These are phyloP conservation scores for Chalaropsis thielavioides DNA, from an alignment of 2,329 filamentous ascomycete species.

Conservation along the genomic window DNA sequence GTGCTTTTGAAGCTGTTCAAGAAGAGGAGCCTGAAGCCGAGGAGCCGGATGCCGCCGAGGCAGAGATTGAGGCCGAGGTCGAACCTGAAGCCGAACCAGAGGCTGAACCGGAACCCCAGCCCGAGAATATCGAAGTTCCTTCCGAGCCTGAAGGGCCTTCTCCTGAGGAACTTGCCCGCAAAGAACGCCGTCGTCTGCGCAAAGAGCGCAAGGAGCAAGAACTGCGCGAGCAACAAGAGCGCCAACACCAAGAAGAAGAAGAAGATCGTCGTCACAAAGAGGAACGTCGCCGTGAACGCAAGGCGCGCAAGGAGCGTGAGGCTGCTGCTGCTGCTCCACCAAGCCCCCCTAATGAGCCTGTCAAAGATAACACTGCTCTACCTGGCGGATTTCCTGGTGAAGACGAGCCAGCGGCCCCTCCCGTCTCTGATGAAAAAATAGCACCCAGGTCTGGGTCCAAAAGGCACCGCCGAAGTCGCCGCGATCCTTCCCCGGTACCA, in stretches of 20 bases:
- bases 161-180: constrained; percentile 9
- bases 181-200: constrained; percentile 16
- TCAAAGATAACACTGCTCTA: constrained; percentile 25
- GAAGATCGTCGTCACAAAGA: constrained; percentile 6
- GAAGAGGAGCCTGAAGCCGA: constrained; percentile 22
- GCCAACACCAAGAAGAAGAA: constrained; percentile 2
- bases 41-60: not conserved
- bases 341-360: constrained; percentile 14
- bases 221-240: constrained; percentile 11
- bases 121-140: not conserved
- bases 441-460: not conserved
- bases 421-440: constrained; percentile 29
- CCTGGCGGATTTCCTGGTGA: constrained; percentile 46
- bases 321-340: constrained; percentile 4
- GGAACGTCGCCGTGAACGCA: constrained; percentile 11
- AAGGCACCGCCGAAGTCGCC: constrained; percentile 10
- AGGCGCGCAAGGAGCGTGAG: constrained; percentile 2
- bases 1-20: constrained; percentile 37
- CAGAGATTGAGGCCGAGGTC: not conserved
- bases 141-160: not conserved
- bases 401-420: constrained; percentile 23
- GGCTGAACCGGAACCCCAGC: not conserved
- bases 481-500: constrained; percentile 14
- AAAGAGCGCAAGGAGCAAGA: constrained; percentile 12
- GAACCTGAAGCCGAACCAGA: not conserved